phyloP scores from a whole-genome alignment of 306 rosid species.

The Hippophae rhamnoides region DNA sequence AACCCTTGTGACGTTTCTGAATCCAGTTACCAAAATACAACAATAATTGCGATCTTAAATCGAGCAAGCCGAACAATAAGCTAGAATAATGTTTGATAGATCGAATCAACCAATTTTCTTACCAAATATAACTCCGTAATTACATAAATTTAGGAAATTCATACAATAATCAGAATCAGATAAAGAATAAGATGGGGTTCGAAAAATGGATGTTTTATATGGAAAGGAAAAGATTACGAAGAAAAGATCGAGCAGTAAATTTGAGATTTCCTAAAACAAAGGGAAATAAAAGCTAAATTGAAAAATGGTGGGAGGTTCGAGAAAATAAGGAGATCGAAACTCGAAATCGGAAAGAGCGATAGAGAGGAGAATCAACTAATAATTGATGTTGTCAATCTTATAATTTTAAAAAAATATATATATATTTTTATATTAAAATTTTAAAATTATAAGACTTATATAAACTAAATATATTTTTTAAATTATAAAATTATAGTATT shows the following conservation, averaged over 20 bases:
- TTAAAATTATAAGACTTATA: too few species aligned
- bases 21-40: constrained; percentile 14
- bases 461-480: too few species aligned
- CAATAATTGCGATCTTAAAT: constrained; percentile 19
- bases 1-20: constrained; percentile 10
- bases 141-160: neutral
- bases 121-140: constrained; percentile 8
- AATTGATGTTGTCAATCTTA: constrained; percentile 29
- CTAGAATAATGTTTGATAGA: constrained; percentile 13
- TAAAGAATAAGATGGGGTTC: constrained; percentile 10
- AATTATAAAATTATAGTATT: too few species aligned
- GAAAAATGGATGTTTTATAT: constrained; percentile 26
- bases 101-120: constrained; percentile 22
- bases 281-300: constrained; percentile 1
- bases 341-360: too few species aligned
- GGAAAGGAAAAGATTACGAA: constrained; percentile 20
- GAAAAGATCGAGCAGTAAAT: constrained; percentile 34
- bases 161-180: constrained; percentile 12
- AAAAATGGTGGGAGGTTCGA: constrained; percentile 28
- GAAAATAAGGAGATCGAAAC: constrained; percentile 6
- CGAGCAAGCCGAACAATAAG: constrained; percentile 15
- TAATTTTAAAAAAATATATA: too few species aligned
- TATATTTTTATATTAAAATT: too few species aligned
- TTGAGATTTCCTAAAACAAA: constrained; percentile 1
- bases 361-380: constrained; percentile 17